Evolutionary conservation across 2,329 filamentous ascomycete genomes (phyloP).

Genomic region (Fusarium sacchari): DNA sequence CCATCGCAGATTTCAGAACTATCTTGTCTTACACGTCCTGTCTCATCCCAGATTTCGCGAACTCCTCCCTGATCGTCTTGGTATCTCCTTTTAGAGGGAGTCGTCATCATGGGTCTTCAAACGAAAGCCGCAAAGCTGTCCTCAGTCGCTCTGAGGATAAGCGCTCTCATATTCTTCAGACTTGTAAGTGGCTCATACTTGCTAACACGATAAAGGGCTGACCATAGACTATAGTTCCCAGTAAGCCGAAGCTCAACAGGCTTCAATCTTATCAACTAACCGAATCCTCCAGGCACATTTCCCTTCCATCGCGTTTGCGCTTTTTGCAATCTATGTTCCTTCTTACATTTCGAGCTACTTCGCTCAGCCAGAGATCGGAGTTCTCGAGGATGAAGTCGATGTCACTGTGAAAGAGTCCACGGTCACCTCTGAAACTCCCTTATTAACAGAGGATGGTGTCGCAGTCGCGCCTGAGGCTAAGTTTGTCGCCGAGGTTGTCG

Average conservation of each 20-base stretch:
- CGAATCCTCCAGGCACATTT: conserved; percentile 48
- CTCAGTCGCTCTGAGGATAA: conserved; percentile 52
- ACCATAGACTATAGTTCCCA: conserved; percentile 47
- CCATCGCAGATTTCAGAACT: not conserved
- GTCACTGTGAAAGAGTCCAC: conserved; percentile 62
- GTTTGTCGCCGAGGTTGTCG: conserved; percentile 61
- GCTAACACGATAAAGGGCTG: conserved; percentile 7
- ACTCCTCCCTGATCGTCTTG: conserved; percentile 12
- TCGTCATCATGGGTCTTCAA: conserved; percentile 46
- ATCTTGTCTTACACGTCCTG: conserved; percentile 8
- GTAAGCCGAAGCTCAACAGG: conserved; percentile 40
- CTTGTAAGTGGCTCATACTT: conserved; percentile 44
- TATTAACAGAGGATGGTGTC: conserved; percentile 47
- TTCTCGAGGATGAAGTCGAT: conserved; percentile 70
- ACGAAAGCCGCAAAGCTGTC: conserved; percentile 47
- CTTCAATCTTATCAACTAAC: conserved; percentile 28
- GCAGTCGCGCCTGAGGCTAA: conserved; percentile 45
- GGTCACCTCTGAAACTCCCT: conserved; percentile 40
- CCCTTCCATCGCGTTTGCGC: conserved; percentile 66
- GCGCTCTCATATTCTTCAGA: conserved; percentile 51
- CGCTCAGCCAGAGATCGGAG: conserved; percentile 64
- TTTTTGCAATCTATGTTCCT: conserved; percentile 73
- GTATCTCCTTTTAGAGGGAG: conserved; percentile 15
- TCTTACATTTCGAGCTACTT: conserved; percentile 70
- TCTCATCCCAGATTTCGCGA: conserved; percentile 9